Base-by-base conservation (phyloP, 768 basidiomycete genomes). In the Boletus coccyginus region DNA sequence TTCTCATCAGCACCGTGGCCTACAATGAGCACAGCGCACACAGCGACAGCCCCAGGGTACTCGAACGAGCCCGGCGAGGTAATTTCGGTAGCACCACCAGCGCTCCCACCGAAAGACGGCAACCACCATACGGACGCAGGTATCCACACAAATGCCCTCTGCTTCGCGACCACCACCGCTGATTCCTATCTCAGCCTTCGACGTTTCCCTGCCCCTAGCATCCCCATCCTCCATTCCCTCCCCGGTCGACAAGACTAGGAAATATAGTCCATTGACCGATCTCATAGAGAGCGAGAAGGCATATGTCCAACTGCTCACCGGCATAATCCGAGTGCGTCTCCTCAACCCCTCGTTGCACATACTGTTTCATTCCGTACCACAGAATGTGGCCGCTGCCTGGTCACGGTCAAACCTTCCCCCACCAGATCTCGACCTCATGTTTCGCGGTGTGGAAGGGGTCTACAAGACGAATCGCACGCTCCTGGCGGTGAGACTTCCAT, bases 371-470 rank as follows among this genome's bases (percentile, higher is more conserved):
- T 46, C 55, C 47, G 32, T 61, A 24, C n/a, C 52, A 16, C 68
- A 98, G 94, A 93, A 90, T 84, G 90, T 97, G 6, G 97, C 97
- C 11, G 87, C 88, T n/a, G 97, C 97, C 47, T 99, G 97, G 97
- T 97, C 95, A 11, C 79, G 94, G 41, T 83, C 86, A 40, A 98
- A 98, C 71, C 86, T 99, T 39, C 97, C 97, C 17, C 97, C 97
- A 16, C 83, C 83, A 9, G 88, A 92, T 61, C 80, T 99, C 32
- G 97, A 99, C 72, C 73, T 80, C 50, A 96, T 98, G 91, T 99
- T 99, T 74, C 81, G 97, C 60, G 87, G 88, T 62, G 85, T 98
- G 50, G 97, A 99, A 73, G 82, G 81, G 24, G 85, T 98, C 19
- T 99, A 94, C 78, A 90, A 93, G 71, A 90, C 92, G 21, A 98